Base-by-base conservation (phyloP, 192 early-diverging fungal species). In the Martensiomyces pterosporus region DNA sequence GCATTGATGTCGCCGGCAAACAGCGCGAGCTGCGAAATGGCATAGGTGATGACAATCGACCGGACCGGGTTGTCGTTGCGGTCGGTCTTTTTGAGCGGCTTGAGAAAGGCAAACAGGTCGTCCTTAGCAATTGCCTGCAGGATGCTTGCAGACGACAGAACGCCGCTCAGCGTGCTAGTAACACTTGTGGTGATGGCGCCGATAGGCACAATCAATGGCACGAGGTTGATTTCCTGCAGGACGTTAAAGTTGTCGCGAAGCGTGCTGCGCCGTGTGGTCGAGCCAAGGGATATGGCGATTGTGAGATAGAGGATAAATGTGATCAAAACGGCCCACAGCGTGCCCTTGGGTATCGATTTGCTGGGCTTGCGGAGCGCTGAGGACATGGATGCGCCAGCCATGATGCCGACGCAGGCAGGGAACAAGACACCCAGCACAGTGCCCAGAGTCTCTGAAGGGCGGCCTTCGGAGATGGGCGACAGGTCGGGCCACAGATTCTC, bases 381-480 rank as follows among this genome's bases (percentile, higher is more conserved):
- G n/a, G 81, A 83, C 79, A 86, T 79, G 17, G 82, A 82, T 0
- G 82, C 85, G 16, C 85, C 84, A 14, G 83, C 81, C 57, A 85
- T 76, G 18, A 85, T 79, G 26, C 84, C 84, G 39, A 78, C 79
- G 38, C 84, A 86, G 26, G 81, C 83, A 0, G 84, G 84, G 55
- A 86, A 86, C 17, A 86, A 63, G 8, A 86, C 72, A 37, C 80
- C 77, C 37, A 86, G 80, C 29, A 84, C 76, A 1, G 62, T 67
- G 43, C 72, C 60, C 16, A 74, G 57, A 1, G 75, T 78, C 49
- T 84, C 75, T 2, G 59, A 45, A 15, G 68, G 37, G 14, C 64
- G 55, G 36, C 79, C 82, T 10, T 51, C 59, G 12, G 60, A 55
- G n/a, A 67, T 69, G 1, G 67, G 60, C 2, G 61, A 47, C 34